Evolutionary conservation across 2,329 filamentous ascomycete genomes (phyloP), one percentile per base, ranked within the genome.

Genomic region (Cladosporium cucumerinum): DNA sequence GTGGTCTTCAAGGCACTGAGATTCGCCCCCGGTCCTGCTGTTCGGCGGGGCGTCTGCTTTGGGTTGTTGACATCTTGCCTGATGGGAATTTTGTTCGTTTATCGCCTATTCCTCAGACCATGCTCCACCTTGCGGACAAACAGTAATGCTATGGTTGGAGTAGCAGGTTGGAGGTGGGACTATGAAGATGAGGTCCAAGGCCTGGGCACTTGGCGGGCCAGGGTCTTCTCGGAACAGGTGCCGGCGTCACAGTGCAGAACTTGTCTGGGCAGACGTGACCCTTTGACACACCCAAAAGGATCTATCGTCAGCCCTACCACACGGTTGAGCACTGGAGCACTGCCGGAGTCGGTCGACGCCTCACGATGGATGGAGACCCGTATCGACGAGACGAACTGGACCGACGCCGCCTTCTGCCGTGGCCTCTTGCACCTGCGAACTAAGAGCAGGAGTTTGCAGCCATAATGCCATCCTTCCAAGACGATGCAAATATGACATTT

Each of bases 161-260:
- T 18, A 28, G 51, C 10, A n/a, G 25, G 51, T 54, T 3, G 26
- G 0, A n/a, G 28, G 23, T 57, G 54, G 54, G 14, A 57, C 32
- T 25, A 34, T 57, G 54, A 26, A 57, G 54, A 36, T 57, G 54
- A 57, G 54, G 54, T 57, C 54, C 54, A 36, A 39, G 54, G 32
- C 28, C 32, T 57, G 28, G 32, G 54, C 54, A 30, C 51, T 54
- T 54, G 51, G 51, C 51, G 51, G 26, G 12, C 51, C 26, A 54
- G 51, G 49, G 51, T 54, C 51, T 28, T 18, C 26, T 54, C 51
- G 51, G 51, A 54, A 54, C 10, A 54, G 51, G 16, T 54, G 51
- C 51, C 51, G 51, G 39, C n/a, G 4, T 12, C 12, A 5, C 39
- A 46, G 10, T n/a, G 39, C 39, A 46, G 8, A 46, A 21, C n/a